Conservation (phyloP, 2,329 filamentous ascomycete genomes). For the Colletotrichum spinosum region DNA sequence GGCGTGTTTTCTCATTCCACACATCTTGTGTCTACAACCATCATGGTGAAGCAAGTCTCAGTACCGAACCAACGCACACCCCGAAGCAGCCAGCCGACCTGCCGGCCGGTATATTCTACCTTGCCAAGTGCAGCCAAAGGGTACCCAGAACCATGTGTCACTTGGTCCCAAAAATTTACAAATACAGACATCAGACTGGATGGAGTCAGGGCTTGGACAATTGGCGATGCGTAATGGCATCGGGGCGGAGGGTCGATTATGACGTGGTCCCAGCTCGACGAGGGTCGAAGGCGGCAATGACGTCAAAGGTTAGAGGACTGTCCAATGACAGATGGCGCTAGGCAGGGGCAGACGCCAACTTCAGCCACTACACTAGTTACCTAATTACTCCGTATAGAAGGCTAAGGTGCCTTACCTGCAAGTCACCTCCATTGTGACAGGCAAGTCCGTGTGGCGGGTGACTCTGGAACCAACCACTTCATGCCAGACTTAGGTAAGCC, state of each 20-base stretch:
- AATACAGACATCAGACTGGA: too few species aligned
- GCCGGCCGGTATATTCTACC: too few species aligned
- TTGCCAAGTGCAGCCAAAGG: too few species aligned
- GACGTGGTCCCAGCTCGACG: slow-evolving; percentile 32
- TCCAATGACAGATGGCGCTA: slow-evolving; percentile 19
- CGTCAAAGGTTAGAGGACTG: slow-evolving; percentile 11
- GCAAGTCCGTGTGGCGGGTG: slow-evolving; percentile 23
- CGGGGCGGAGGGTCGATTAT: slow-evolving; percentile 26
- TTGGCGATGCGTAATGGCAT: slow-evolving; percentile 34
- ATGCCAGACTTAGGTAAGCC: slow-evolving; percentile 16
- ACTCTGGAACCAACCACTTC: slow-evolving; percentile 4
- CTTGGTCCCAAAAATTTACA: too few species aligned
- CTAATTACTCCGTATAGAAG: too few species aligned
- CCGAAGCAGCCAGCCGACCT: too few species aligned
- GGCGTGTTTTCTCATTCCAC: neutral
- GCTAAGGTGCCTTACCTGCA: too few species aligned
- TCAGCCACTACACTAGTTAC: slow-evolving; percentile 21
- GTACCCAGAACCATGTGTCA: too few species aligned
- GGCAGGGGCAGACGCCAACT: neutral
- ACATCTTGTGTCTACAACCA: too few species aligned
- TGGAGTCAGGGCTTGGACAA: neutral
- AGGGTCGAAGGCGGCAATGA: slow-evolving; percentile 15
- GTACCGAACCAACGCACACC: too few species aligned
- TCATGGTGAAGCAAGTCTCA: too few species aligned
- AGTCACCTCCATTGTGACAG: neutral